These are phyloP conservation scores for Cyclaneusma minus DNA, from an alignment of 2,329 filamentous ascomycete species.

Conservation along the genomic window DNA sequence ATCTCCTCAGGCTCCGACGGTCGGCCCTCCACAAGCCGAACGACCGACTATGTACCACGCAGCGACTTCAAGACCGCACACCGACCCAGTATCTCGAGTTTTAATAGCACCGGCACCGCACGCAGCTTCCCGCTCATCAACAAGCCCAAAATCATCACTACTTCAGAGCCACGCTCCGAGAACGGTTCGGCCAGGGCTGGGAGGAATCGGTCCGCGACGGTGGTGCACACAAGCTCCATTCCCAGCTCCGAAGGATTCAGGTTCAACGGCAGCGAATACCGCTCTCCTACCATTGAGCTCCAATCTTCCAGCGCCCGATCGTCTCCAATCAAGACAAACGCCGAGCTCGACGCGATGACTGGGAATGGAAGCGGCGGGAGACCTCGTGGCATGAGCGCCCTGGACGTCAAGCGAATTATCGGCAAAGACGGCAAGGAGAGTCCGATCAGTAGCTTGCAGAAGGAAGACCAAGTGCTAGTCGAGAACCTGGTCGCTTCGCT, in stretches of 20 bases:
- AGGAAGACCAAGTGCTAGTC: conserved; percentile 43
- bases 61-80: conserved; percentile 20
- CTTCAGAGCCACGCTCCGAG: conserved; percentile 4
- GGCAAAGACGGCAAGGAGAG: not conserved
- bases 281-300: conserved; percentile 2
- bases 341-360: conserved; percentile 3
- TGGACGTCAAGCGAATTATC: conserved; percentile 1
- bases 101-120: conserved; percentile 36
- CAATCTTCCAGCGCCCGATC: not conserved
- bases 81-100: conserved; percentile 39
- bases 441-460: conserved; percentile 15
- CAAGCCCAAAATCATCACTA: conserved; percentile 22
- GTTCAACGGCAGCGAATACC: conserved; percentile 4
- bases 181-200: too few relatives aligned
- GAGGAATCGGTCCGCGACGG: too few relatives aligned
- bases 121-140: conserved; percentile 47
- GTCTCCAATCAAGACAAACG: not conserved
- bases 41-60: too few relatives aligned
- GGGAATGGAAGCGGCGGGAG: conserved; percentile 6
- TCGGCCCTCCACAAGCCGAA: conserved; percentile 19
- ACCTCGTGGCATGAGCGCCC: conserved; percentile 9
- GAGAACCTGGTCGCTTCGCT: conserved; percentile 43
- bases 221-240: conserved; percentile 6
- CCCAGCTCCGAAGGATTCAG: conserved; percentile 9
- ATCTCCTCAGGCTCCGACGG: too few relatives aligned